Percentiles rank a stretch among this genome's conserved stretches.
Conservation (phyloP, 352 stramenopile species). For the Phytophthora ramorum region DNA sequence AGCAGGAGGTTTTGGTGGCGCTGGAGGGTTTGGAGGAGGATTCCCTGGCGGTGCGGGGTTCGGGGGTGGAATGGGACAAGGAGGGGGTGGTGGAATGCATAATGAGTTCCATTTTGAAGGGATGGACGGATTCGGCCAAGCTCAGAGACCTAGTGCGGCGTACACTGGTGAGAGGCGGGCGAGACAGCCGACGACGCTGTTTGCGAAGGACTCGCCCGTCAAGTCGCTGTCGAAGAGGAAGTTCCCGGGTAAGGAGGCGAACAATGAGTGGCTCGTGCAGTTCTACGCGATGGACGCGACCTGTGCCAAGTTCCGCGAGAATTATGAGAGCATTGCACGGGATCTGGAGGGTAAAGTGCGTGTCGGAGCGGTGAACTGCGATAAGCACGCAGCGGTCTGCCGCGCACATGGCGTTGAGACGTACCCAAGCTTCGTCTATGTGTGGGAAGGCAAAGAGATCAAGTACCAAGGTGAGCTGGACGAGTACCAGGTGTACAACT, state of each 20-base stretch:
- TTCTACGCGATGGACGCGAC: slow-evolving; percentile 75
- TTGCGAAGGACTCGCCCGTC: slow-evolving; percentile 67
- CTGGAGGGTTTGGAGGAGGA: slow-evolving; percentile 34
- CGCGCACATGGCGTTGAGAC: slow-evolving; percentile 40
- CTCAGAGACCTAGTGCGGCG: slow-evolving; percentile 27
- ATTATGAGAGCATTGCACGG: slow-evolving; percentile 69
- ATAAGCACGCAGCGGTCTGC: slow-evolving; percentile 71
- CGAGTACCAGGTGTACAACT: slow-evolving; percentile 86
- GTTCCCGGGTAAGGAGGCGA: slow-evolving; percentile 69
- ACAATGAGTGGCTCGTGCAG: slow-evolving; percentile 85
- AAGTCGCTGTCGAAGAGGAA: slow-evolving; percentile 73
- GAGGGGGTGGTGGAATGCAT: slow-evolving; percentile 43
- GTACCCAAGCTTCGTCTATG: slow-evolving; percentile 71
- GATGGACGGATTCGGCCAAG: slow-evolving; percentile 82
- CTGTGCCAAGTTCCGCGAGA: slow-evolving; percentile 65
- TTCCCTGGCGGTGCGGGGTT: slow-evolving; percentile 35
- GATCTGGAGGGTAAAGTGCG: slow-evolving; percentile 78
- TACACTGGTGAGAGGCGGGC: slow-evolving; percentile 11
- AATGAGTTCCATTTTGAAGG: slow-evolving; percentile 83
- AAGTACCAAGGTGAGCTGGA: slow-evolving; percentile 72
- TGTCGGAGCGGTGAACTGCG: slow-evolving; percentile 80
- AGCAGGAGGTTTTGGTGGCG: slow-evolving; percentile 37
- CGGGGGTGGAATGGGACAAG: slow-evolving; percentile 17
- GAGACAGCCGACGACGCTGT: slow-evolving; percentile 54
- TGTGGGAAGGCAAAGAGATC: slow-evolving; percentile 63